Base-by-base conservation (phyloP, 139 green algal species). In the Volvox africanus region DNA sequence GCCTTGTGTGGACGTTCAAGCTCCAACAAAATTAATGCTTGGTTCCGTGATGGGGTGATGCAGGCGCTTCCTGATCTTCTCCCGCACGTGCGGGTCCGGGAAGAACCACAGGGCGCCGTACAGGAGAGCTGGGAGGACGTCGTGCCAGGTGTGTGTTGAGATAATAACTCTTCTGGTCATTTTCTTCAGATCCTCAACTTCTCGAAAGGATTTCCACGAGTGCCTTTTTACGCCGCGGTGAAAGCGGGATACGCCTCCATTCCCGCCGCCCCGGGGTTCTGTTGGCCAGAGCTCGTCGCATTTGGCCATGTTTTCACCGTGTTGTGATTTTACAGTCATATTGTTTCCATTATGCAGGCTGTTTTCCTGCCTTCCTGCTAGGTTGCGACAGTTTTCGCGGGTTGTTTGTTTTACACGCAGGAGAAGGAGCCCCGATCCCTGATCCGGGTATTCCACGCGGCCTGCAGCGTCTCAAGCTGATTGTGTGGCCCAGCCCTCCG, bases 111-210 rank as follows among this genome's bases (percentile, higher is more conserved):
- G 3, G 81, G 36, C 9, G 37, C 44, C 17, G 69, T 68, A 37
- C 14, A 30, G 17, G 85, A 89, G 28, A 89, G 85, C 69, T 89
- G 85, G 85, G 85, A 89, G 37, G 85, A 89, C 6, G 85, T 24
- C 12, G 69, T n/a, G 16, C 0, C 17, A 67, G 78, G 78, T 84
- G 11, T 0, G 78, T 65, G 78, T 33, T 6, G 76, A 19, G 30
- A 36, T 17, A 36, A 22, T 24, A 24, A 18, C 20, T 18, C 55
- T 1, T 28, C 14, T 20, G 1, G 36, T 21, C 16, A 13, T 2
- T 24, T 17, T 1, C 19, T 83, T 0, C 17, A 0, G 78, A 5
- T 21, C 17, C 36, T 30, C 16, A 22, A 83, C 36, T 44, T 35
- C 2, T 24, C 30, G 17, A 21, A 22, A 22, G 21, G 79, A 28